Percentiles rank a stretch among this genome's conserved stretches.
Evolutionary conservation across 768 basidiomycete species (phyloP).

Genomic region (Boletus barrowsii): DNA sequence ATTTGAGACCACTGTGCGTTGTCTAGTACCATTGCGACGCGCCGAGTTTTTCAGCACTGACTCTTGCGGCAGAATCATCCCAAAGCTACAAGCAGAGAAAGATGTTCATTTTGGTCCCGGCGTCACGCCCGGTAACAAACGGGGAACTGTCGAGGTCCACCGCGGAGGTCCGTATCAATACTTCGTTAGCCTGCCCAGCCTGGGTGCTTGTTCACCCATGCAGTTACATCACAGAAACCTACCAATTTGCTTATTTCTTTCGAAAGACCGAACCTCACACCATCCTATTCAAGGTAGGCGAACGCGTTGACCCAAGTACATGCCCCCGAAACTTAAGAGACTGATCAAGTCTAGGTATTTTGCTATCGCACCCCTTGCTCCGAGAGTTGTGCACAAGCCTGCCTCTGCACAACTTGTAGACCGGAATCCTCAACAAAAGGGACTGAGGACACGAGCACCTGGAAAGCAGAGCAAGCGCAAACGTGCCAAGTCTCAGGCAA

Average conservation of each 20-base stretch:
- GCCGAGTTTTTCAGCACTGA: background rate
- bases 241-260: constrained; percentile 91
- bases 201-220: constrained; percentile 1
- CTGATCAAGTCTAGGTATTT: constrained; percentile 41
- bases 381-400: constrained; percentile 20
- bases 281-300: constrained; percentile 75
- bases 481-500: constrained; percentile 41
- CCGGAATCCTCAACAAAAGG: constrained; percentile 17
- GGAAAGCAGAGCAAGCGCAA: constrained; percentile 22
- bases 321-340: background rate
- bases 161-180: constrained; percentile 59
- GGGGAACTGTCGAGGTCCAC: constrained; percentile 76
- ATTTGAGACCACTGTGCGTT: constrained; percentile 67
- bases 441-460: constrained; percentile 13
- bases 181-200: background rate
- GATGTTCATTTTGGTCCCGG: constrained; percentile 41
- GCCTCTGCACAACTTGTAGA: background rate
- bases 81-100: constrained; percentile 63
- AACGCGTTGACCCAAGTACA: background rate
- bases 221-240: constrained; percentile 52
- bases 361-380: constrained; percentile 28
- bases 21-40: background rate
- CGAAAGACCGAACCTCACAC: constrained; percentile 80
- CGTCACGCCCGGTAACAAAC: constrained; percentile 48
- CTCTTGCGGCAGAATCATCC: constrained; percentile 48